Conservation (phyloP, 306 rosid genomes). For the Sechiopsis laciniata region DNA sequence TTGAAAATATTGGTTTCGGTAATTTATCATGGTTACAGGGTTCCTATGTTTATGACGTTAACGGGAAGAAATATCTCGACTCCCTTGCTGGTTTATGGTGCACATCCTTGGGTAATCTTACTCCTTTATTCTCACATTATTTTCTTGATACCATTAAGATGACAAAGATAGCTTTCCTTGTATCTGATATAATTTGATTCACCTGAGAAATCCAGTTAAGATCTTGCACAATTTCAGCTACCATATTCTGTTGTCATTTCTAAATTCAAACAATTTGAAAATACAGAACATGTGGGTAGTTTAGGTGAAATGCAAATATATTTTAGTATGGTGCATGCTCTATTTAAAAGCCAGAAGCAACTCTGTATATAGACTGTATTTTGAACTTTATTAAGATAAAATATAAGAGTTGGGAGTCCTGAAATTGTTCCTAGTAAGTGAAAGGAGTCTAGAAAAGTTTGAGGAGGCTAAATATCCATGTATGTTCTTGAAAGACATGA, state of each 20-base stretch:
- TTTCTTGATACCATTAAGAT: conserved; percentile 2
- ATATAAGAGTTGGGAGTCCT: not conserved
- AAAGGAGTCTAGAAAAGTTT: conserved; percentile 3
- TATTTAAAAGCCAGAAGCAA: not conserved
- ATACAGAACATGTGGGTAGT: not conserved
- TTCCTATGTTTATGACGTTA: conserved; percentile 70
- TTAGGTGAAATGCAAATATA: not conserved
- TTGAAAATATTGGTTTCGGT: not conserved
- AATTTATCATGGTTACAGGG: conserved; percentile 53
- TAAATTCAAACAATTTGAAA: not conserved
- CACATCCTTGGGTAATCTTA: conserved; percentile 54
- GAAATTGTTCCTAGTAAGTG: not conserved
- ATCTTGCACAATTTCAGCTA: not conserved
- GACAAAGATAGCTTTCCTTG: not conserved
- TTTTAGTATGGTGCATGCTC: not conserved
- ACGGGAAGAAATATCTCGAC: conserved; percentile 88
- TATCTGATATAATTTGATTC: not conserved
- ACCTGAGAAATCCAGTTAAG: not conserved
- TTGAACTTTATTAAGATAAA: not conserved
- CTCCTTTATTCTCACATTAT: not conserved
- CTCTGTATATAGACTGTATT: not conserved
- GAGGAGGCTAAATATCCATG: not conserved
- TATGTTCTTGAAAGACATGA: not conserved
- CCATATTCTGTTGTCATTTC: not conserved
- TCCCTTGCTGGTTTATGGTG: conserved; percentile 95